These are phyloP conservation scores for Cercospora sesami DNA, from an alignment of 2,329 filamentous ascomycete genomes.

Conservation along the genomic window DNA sequence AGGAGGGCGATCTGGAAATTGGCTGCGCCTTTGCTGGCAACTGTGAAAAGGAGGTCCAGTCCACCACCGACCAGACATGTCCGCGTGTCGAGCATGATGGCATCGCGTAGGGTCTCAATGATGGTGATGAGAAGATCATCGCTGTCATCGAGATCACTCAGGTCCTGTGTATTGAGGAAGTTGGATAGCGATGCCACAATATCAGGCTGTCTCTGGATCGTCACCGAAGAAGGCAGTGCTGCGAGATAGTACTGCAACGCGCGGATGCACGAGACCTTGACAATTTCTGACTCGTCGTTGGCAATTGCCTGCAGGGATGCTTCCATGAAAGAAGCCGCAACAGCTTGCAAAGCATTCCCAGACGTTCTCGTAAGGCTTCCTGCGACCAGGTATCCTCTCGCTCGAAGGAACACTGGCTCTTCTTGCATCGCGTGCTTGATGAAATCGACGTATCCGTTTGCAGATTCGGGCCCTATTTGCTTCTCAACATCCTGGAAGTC, in stretches of 20 bases:
- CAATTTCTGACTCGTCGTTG: conserved; percentile 76
- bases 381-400: conserved; percentile 82
- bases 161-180: conserved; percentile 77
- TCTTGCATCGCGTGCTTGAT: conserved; percentile 74
- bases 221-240: conserved; percentile 52
- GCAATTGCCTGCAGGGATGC: conserved; percentile 73
- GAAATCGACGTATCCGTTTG: conserved; percentile 74
- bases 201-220: conserved; percentile 59
- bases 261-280: conserved; percentile 88
- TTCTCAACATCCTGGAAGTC: conserved; percentile 80
- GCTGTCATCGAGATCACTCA: conserved; percentile 79
- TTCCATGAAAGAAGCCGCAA: conserved; percentile 66
- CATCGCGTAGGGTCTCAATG: conserved; percentile 79
- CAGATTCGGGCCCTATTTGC: conserved; percentile 66
- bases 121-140: conserved; percentile 91
- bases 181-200: conserved; percentile 63
- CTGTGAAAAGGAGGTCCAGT: conserved; percentile 79
- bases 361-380: conserved; percentile 74
- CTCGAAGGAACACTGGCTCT: conserved; percentile 74
- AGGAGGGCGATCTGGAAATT: conserved; percentile 91
- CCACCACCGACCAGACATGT: conserved; percentile 74
- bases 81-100: conserved; percentile 74
- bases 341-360: conserved; percentile 53
- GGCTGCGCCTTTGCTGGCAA: conserved; percentile 81
- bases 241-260: conserved; percentile 70